Evolutionary conservation across 805 yeast genomes (phyloP).

Genomic region (Pichia kluyveri): DNA sequence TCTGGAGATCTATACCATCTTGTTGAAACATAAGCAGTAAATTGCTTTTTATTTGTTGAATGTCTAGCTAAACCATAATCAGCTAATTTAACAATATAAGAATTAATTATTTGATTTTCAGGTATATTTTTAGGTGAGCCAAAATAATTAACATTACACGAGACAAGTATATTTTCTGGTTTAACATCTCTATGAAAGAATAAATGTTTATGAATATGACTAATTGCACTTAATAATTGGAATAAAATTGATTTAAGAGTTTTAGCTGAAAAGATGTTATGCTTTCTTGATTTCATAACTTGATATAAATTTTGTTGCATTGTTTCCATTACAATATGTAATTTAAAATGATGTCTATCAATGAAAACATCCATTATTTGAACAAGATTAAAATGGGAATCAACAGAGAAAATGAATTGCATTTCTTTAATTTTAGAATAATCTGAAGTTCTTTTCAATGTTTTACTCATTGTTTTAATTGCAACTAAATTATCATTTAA

Average conservation of each 20-base stretch:
- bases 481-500: slow-evolving; percentile 47
- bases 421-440: slow-evolving; percentile 58
- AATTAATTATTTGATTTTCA: slow-evolving; percentile 28
- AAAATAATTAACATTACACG: slow-evolving; percentile 47
- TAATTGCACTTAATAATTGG: slow-evolving; percentile 68
- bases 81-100: slow-evolving; percentile 62
- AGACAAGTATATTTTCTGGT: slow-evolving; percentile 83
- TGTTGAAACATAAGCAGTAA: slow-evolving; percentile 72
- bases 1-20: slow-evolving; percentile 87
- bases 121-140: slow-evolving; percentile 34
- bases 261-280: slow-evolving; percentile 41
- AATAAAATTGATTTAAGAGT: slow-evolving; percentile 59
- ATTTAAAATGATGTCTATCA: slow-evolving; percentile 47
- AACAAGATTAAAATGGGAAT: slow-evolving; percentile 64
- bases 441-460: slow-evolving; percentile 42
- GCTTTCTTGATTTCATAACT: slow-evolving; percentile 55
- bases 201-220: slow-evolving; percentile 65
- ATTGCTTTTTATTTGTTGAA: slow-evolving; percentile 41
- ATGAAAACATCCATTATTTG: slow-evolving; percentile 73
- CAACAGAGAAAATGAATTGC: slow-evolving; percentile 54
- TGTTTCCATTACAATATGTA: slow-evolving; percentile 83
- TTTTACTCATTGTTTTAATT: slow-evolving; percentile 65
- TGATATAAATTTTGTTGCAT: slow-evolving; percentile 79
- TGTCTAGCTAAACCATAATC: slow-evolving; percentile 75
- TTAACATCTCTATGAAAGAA: slow-evolving; percentile 86